phyloP scores from a whole-genome alignment of 352 stramenopile genomes.

The Phytophthora capsici region DNA sequence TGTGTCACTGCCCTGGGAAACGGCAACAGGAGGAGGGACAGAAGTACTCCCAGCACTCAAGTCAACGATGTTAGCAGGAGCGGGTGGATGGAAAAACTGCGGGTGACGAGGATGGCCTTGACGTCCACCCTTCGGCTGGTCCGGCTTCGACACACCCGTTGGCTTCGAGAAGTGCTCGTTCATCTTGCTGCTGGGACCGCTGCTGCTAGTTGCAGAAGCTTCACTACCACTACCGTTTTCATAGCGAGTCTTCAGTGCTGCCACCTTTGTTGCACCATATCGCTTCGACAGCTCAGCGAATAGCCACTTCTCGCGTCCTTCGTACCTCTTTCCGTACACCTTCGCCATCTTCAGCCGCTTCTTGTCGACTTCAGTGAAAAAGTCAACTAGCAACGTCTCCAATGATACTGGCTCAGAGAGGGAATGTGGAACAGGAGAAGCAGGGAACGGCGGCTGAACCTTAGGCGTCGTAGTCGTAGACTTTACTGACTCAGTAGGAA shows the following conservation, averaged over 20 bases:
- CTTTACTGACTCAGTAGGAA: not conserved
- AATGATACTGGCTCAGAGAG: constrained; percentile 41
- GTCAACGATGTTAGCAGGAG: constrained; percentile 21
- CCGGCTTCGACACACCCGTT: not conserved
- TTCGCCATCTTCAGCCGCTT: constrained; percentile 67
- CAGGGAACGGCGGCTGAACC: not conserved
- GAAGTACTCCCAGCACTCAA: constrained; percentile 6
- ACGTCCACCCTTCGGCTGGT: constrained; percentile 20
- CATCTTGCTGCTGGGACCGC: not conserved
- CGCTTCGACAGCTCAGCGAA: constrained; percentile 71
- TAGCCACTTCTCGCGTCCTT: constrained; percentile 64
- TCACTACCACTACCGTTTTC: constrained; percentile 18
- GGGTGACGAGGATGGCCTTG: constrained; percentile 35
- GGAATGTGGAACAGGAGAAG: constrained; percentile 7
- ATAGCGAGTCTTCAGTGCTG: constrained; percentile 39
- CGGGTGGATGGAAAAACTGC: constrained; percentile 40
- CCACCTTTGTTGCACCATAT: constrained; percentile 63
- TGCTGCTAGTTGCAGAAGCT: not conserved
- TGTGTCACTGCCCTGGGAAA: constrained; percentile 2
- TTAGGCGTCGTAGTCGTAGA: not conserved
- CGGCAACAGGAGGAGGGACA: not conserved
- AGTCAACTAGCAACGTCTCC: constrained; percentile 64
- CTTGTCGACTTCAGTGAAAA: constrained; percentile 70
- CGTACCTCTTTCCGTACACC: constrained; percentile 74
- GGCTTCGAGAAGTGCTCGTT: constrained; percentile 11